Evolutionary conservation across 2,329 filamentous ascomycete species (phyloP).

Genomic region (Pseudogymnoascus sp.): DNA sequence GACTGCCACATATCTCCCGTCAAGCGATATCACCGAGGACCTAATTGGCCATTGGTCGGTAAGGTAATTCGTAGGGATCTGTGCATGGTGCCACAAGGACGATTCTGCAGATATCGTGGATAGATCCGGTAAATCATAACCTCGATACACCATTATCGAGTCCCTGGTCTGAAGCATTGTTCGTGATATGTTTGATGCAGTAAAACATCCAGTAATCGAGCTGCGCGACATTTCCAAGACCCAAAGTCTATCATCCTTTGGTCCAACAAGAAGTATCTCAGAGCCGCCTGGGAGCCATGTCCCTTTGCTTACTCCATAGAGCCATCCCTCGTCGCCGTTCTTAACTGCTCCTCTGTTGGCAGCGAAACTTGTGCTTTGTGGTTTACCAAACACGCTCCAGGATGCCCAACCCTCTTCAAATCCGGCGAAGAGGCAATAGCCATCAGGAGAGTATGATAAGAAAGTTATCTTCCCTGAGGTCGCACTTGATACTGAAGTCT

Average conservation of each 20-base stretch:
- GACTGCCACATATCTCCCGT: slow-evolving; percentile 91
- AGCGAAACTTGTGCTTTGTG: slow-evolving; percentile 74
- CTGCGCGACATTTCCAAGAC: slow-evolving; percentile 87
- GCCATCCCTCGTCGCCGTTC: slow-evolving; percentile 71
- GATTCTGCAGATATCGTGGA: slow-evolving; percentile 88
- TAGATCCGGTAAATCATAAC: slow-evolving; percentile 83
- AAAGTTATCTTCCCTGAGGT: slow-evolving; percentile 65
- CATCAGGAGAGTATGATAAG: slow-evolving; percentile 84
- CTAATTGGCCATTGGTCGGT: slow-evolving; percentile 90
- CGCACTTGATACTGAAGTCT: slow-evolving; percentile 56
- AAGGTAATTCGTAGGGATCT: slow-evolving; percentile 76
- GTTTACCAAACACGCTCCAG: slow-evolving; percentile 96
- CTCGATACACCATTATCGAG: slow-evolving; percentile 84
- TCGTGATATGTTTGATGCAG: slow-evolving; percentile 79
- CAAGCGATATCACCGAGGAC: slow-evolving; percentile 76
- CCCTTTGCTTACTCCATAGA: slow-evolving; percentile 68
- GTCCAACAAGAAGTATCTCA: slow-evolving; percentile 68
- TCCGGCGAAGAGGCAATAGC: slow-evolving; percentile 90
- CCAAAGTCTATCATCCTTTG: slow-evolving; percentile 72
- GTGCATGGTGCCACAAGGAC: slow-evolving; percentile 89
- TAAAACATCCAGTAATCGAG: slow-evolving; percentile 86
- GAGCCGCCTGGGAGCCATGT: slow-evolving; percentile 84
- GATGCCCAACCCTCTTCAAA: slow-evolving; percentile 90
- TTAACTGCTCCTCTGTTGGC: slow-evolving; percentile 56
- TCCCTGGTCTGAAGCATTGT: slow-evolving; percentile 83